A percentile compares a stretch with the other conserved stretches of the same genome.
These are phyloP conservation scores for Penicillium sp. DNA, from an alignment of 2,329 filamentous ascomycete genomes.

Conservation along the genomic window DNA sequence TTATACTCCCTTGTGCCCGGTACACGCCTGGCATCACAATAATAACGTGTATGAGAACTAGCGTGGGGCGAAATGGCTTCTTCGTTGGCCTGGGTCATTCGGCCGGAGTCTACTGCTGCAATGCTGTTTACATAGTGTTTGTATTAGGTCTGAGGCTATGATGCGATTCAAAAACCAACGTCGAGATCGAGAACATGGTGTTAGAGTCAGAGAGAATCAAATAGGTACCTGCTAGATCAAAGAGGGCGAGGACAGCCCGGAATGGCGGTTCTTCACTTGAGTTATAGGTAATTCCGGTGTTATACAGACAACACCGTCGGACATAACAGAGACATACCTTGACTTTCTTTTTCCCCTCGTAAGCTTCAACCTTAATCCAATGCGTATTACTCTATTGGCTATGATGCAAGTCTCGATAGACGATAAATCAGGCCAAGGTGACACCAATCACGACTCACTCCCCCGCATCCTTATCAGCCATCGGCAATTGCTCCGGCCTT, in stretches of 20 bases:
- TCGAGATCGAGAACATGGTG: conserved; percentile 40
- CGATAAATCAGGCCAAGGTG: neutral
- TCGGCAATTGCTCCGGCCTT: conserved; percentile 5
- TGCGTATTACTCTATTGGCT: neutral
- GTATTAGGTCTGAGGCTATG: conserved; percentile 42
- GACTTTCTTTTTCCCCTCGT: too few relatives aligned
- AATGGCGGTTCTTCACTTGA: too few relatives aligned
- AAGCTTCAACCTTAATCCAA: too few relatives aligned
- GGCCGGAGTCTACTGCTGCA: conserved; percentile 46
- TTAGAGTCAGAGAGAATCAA: conserved; percentile 36
- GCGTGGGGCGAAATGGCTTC: too few relatives aligned
- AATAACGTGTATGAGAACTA: too few relatives aligned
- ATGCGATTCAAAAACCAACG: conserved; percentile 47
- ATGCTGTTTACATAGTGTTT: conserved; percentile 43
- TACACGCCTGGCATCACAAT: too few relatives aligned
- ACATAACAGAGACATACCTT: too few relatives aligned
- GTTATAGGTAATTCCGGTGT: too few relatives aligned
- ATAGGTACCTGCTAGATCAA: conserved; percentile 41
- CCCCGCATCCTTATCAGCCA: conserved; percentile 23
- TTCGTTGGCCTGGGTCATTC: conserved; percentile 50
- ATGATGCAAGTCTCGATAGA: neutral
- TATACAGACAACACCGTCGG: too few relatives aligned
- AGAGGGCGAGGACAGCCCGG: conserved; percentile 25
- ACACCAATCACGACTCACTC: conserved; percentile 7
- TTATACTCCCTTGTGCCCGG: too few relatives aligned